phyloP scores from a whole-genome alignment of 768 basidiomycete genomes.

The Lentinula edodes region DNA sequence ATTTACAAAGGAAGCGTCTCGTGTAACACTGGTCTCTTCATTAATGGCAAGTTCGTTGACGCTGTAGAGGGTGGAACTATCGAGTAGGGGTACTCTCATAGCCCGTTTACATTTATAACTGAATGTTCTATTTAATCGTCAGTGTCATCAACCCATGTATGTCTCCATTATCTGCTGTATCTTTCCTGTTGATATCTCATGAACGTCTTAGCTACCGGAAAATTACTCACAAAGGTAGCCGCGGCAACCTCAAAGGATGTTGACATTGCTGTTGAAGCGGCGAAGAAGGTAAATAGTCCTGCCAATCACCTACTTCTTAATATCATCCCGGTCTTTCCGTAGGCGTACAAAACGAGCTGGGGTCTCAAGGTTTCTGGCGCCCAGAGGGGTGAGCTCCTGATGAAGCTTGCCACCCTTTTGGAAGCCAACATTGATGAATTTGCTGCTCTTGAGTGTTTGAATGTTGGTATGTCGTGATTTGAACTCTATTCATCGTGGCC shows the following conservation, averaged over 20 bases:
- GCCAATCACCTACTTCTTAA: no score
- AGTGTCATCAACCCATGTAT: constrained; percentile 42
- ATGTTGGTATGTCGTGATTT: constrained; percentile 27
- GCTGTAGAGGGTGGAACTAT: constrained; percentile 54
- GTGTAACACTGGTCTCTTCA: constrained; percentile 60
- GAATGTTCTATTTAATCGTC: not conserved
- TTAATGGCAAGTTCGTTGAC: constrained; percentile 61
- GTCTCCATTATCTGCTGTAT: not conserved
- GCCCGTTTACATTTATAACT: not conserved
- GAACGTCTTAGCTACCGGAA: constrained; percentile 45
- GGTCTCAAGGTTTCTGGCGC: constrained; percentile 37
- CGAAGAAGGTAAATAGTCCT: constrained; percentile 36
- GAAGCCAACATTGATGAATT: constrained; percentile 42
- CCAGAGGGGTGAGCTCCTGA: constrained; percentile 33
- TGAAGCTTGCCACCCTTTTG: constrained; percentile 47
- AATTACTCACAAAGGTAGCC: constrained; percentile 44
- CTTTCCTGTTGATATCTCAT: not conserved
- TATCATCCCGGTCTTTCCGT: not conserved
- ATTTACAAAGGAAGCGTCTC: constrained; percentile 39
- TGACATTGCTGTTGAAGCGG: constrained; percentile 56
- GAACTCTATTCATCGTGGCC: not conserved
- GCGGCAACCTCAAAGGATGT: constrained; percentile 59
- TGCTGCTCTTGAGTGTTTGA: constrained; percentile 44
- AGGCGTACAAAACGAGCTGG: constrained; percentile 37
- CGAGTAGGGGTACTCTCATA: constrained; percentile 43